Evolutionary conservation across 2,329 filamentous ascomycete genomes (phyloP).

Genomic region (Colletotrichum sp.): DNA sequence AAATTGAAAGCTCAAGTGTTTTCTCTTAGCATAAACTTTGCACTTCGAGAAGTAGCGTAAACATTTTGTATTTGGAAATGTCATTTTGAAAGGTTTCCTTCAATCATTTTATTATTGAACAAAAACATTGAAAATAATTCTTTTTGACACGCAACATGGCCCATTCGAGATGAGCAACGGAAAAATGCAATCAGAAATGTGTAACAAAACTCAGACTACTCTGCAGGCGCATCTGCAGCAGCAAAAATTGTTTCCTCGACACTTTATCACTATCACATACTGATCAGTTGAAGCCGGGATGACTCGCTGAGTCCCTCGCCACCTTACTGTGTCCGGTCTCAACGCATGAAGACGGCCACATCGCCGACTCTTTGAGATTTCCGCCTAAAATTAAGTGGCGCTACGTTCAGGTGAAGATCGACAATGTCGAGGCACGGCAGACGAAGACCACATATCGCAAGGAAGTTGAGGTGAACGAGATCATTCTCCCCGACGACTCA

Average conservation of each 20-base stretch:
- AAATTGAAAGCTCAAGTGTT: not conserved
- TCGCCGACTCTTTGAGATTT: not conserved
- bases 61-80: no score
- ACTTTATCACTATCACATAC: not conserved
- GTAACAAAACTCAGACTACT: no score
- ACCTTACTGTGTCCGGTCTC: not conserved
- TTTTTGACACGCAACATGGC: not conserved
- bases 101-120: rapidly evolving
- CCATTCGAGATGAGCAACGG: rapidly evolving
- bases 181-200: rapidly evolving
- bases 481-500: not conserved
- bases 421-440: not conserved
- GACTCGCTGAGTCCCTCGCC: not conserved
- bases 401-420: not conserved
- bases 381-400: rapidly evolving
- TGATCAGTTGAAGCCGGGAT: not conserved
- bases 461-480: not conserved
- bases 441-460: not conserved
- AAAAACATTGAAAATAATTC: not conserved
- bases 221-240: not conserved
- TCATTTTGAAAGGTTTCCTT: no score
- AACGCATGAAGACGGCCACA: not conserved
- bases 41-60: no score
- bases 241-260: not conserved
- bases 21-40: no score